phyloP scores from a whole-genome alignment of 1,139 yeast species.

The Taphrina betulina region DNA sequence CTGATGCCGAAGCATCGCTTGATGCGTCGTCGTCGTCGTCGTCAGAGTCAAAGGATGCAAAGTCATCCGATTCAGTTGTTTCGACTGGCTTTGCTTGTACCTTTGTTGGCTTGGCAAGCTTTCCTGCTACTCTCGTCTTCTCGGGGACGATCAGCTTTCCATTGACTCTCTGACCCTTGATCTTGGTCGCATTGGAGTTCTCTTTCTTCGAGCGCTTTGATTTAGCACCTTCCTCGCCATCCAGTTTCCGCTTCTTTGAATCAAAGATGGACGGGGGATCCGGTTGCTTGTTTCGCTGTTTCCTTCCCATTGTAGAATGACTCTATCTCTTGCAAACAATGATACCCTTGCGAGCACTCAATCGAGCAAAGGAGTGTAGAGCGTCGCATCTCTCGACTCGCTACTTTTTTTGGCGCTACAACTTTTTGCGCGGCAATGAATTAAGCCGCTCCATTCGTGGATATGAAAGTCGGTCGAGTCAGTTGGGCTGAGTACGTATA shows the following conservation, averaged over 20 bases:
- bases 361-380: too few relatives aligned
- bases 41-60: conserved; percentile 42
- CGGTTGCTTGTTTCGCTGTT: conserved; percentile 28
- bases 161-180: conserved; percentile 29
- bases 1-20: conserved; percentile 36
- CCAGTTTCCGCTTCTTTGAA: conserved; percentile 22
- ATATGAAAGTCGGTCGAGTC: too few relatives aligned
- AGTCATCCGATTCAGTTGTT: neutral
- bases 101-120: conserved; percentile 8
- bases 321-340: too few relatives aligned
- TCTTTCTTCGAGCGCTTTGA: conserved; percentile 26
- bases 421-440: too few relatives aligned
- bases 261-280: conserved; percentile 27
- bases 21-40: conserved; percentile 53
- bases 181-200: conserved; percentile 20
- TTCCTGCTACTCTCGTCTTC: conserved; percentile 30
- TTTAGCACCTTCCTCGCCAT: conserved; percentile 6
- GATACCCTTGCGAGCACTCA: too few relatives aligned
- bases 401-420: too few relatives aligned
- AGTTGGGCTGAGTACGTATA: too few relatives aligned
- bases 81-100: neutral
- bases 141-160: conserved; percentile 30
- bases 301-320: conserved; percentile 24
- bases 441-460: too few relatives aligned
- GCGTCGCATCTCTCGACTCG: too few relatives aligned